Percentiles rank a stretch among this genome's conserved stretches.
These are phyloP conservation scores for Sisymbrium altissimum DNA, from an alignment of 345 rosid genomes.

Conservation along the genomic window DNA sequence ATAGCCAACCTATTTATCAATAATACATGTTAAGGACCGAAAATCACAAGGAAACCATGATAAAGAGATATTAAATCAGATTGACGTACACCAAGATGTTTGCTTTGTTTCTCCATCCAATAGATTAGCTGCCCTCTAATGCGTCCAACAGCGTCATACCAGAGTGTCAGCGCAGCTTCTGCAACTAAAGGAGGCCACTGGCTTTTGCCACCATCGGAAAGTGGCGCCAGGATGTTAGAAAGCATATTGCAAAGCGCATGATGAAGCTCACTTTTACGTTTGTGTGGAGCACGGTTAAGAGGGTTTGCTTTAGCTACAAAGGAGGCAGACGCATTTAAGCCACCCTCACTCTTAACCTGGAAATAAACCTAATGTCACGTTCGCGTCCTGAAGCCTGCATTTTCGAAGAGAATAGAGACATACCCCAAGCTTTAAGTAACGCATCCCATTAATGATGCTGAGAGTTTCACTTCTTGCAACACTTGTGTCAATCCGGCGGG, in stretches of 20 bases:
- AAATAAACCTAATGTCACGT: conserved; percentile 34
- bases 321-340: conserved; percentile 95
- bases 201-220: conserved; percentile 90
- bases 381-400: conserved; percentile 10
- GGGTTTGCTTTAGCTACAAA: conserved; percentile 98
- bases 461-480: conserved; percentile 90
- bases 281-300: conserved; percentile 83
- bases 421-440: conserved; percentile 97
- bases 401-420: conserved; percentile 32
- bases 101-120: conserved; percentile 99
- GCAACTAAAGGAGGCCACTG: conserved; percentile 98
- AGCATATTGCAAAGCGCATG: conserved; percentile 98
- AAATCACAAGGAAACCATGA: conserved; percentile 4
- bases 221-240: conserved; percentile 89
- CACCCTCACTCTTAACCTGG: conserved; percentile 97
- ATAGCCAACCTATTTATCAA: conserved; percentile 74
- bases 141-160: conserved; percentile 98
- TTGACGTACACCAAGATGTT: conserved; percentile 80
- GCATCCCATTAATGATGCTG: conserved; percentile 96
- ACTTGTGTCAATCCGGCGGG: conserved; percentile 79
- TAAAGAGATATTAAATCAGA: conserved; percentile 3
- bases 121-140: conserved; percentile 75
- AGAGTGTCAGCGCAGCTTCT: conserved; percentile 82
- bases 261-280: conserved; percentile 92
- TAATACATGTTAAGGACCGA: conserved; percentile 21